These are phyloP conservation scores for Claviceps sp. DNA, from an alignment of 2,329 filamentous ascomycete genomes.

Conservation along the genomic window DNA sequence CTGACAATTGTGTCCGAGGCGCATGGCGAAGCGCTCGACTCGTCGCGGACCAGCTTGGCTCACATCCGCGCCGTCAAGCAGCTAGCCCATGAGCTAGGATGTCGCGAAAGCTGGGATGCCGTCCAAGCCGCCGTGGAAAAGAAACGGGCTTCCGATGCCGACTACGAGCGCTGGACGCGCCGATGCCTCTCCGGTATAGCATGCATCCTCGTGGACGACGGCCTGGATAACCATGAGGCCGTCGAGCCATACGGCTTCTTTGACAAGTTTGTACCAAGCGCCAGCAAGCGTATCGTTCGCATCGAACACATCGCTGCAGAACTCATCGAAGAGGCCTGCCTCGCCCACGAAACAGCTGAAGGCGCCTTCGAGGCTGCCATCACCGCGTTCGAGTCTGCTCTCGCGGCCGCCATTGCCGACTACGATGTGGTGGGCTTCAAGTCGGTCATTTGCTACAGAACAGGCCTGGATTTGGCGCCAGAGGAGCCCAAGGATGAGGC, in stretches of 20 bases:
- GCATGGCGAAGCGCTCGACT: slow-evolving; percentile 49
- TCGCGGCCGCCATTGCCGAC: slow-evolving; percentile 47
- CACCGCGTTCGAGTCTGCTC: slow-evolving; percentile 24
- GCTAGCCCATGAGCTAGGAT: slow-evolving; percentile 50
- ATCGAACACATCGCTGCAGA: slow-evolving; percentile 60
- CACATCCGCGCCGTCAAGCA: slow-evolving; percentile 59
- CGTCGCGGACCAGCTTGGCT: slow-evolving; percentile 48
- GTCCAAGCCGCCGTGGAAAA: slow-evolving; percentile 31
- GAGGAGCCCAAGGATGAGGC: slow-evolving; percentile 28
- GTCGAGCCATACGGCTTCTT: slow-evolving; percentile 52
- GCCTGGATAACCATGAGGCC: slow-evolving; percentile 42
- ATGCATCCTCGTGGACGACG: slow-evolving; percentile 66
- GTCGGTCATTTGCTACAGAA: slow-evolving; percentile 69
- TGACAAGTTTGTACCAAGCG: slow-evolving; percentile 47
- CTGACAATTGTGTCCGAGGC: slow-evolving; percentile 61
- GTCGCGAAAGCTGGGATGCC: slow-evolving; percentile 47
- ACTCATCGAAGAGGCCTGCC: slow-evolving; percentile 36
- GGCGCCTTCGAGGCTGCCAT: slow-evolving; percentile 22
- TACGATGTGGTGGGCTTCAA: slow-evolving; percentile 67
- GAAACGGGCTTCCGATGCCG: slow-evolving; percentile 21
- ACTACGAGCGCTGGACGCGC: slow-evolving; percentile 43
- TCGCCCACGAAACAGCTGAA: slow-evolving; percentile 15
- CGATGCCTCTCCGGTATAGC: slow-evolving; percentile 61
- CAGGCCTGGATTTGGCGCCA: slow-evolving; percentile 48
- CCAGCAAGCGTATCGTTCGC: slow-evolving; percentile 60